phyloP scores from a whole-genome alignment of 225 moss, liverwort and hornwort species.

The Sphagnum contortum region DNA sequence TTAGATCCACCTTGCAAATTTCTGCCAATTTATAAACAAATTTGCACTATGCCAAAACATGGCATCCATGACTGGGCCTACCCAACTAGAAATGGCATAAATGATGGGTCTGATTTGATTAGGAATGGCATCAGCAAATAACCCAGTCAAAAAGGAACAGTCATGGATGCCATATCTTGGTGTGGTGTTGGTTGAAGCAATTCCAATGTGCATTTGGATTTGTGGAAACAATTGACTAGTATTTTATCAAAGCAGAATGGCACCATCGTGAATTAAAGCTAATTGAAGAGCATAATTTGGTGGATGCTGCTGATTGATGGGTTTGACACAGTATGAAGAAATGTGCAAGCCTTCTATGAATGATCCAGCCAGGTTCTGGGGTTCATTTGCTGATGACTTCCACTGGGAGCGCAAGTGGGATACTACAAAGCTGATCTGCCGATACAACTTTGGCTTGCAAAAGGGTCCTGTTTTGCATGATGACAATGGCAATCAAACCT shows the following conservation, averaged over 20 bases:
- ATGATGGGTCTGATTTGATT: too few relatives aligned
- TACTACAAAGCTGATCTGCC: conserved; percentile 25
- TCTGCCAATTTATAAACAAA: too few relatives aligned
- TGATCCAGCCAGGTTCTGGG: conserved; percentile 39
- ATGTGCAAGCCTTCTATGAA: conserved; percentile 38
- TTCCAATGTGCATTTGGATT: not conserved
- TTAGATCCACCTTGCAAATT: too few relatives aligned
- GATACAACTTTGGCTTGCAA: conserved; percentile 30
- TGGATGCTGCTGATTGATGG: not conserved
- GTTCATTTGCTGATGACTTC: conserved; percentile 25
- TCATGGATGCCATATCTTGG: too few relatives aligned
- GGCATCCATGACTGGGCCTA: too few relatives aligned
- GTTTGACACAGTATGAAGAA: conserved; percentile 30
- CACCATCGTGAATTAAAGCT: not conserved
- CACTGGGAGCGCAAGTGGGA: conserved; percentile 46
- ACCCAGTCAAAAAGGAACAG: too few relatives aligned
- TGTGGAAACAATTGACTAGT: not conserved
- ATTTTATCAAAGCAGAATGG: not conserved
- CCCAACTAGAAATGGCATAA: too few relatives aligned
- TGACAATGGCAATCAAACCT: too few relatives aligned
- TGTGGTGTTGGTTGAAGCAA: not conserved
- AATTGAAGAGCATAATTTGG: not conserved
- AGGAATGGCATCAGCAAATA: too few relatives aligned
- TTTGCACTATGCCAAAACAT: too few relatives aligned
- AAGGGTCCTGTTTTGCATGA: too few relatives aligned